Percentiles rank a stretch among this genome's conserved stretches.
Evolutionary conservation across 371 early-diverging fungal genomes (phyloP).

Genomic region (Mortierella sp.): DNA sequence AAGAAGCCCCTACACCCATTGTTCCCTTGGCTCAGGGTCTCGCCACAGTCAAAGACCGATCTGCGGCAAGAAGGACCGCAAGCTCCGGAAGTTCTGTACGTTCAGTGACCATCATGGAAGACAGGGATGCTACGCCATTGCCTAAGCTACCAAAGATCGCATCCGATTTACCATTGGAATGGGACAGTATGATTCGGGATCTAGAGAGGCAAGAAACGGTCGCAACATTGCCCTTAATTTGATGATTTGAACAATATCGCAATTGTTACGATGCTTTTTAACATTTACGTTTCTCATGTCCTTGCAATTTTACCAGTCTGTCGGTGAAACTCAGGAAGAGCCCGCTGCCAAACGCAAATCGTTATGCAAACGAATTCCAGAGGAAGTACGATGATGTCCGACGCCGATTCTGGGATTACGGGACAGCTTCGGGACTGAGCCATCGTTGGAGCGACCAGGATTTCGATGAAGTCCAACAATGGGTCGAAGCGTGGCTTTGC

Average conservation of each 20-base stretch:
- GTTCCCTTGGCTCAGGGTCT: slow-evolving; percentile 18
- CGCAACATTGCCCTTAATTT: too few relatives aligned
- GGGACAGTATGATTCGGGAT: slow-evolving; percentile 32
- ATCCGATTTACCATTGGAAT: slow-evolving; percentile 40
- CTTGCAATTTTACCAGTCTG: too few relatives aligned
- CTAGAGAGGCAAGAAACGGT: slow-evolving; percentile 34
- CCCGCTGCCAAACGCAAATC: slow-evolving; percentile 17
- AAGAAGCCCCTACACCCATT: slow-evolving; percentile 28
- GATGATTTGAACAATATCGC: neutral
- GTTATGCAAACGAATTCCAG: slow-evolving; percentile 45
- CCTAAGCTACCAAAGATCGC: slow-evolving; percentile 42
- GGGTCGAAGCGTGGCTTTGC: slow-evolving; percentile 51
- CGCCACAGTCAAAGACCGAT: slow-evolving; percentile 14
- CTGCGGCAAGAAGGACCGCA: slow-evolving; percentile 24
- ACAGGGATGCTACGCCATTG: slow-evolving; percentile 21
- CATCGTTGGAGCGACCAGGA: slow-evolving; percentile 42
- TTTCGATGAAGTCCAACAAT: slow-evolving; percentile 42
- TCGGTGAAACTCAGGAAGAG: slow-evolving; percentile 20
- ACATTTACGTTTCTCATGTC: neutral
- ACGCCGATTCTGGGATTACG: slow-evolving; percentile 35
- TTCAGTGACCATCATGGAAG: slow-evolving; percentile 19
- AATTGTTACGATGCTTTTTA: neutral
- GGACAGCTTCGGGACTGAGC: slow-evolving; percentile 32
- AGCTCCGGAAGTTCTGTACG: slow-evolving; percentile 34
- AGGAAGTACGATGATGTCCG: slow-evolving; percentile 48